These are phyloP conservation scores for Hevea brasiliensis DNA, from an alignment of 345 rosid species.

Conservation along the genomic window DNA sequence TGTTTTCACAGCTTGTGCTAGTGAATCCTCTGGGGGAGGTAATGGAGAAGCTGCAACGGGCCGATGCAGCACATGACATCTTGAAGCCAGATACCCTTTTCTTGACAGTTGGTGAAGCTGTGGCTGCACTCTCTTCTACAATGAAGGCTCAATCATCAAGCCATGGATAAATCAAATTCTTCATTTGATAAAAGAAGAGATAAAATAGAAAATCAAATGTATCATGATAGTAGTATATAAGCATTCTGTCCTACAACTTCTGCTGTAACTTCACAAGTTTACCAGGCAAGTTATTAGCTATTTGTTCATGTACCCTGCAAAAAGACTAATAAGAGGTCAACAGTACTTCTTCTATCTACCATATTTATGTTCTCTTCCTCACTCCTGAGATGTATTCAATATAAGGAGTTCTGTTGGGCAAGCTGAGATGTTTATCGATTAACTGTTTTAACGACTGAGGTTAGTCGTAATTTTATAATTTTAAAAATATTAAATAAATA, in stretches of 20 bases:
- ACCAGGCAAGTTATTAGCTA: too few species aligned
- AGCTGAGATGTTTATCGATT: too few species aligned
- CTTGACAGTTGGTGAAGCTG: slow-evolving; percentile 89
- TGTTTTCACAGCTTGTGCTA: slow-evolving; percentile 60
- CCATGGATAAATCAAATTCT: slow-evolving; percentile 31
- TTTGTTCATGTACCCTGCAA: background rate
- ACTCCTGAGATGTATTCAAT: too few species aligned
- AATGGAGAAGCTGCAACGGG: slow-evolving; percentile 71
- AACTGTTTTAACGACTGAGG: too few species aligned
- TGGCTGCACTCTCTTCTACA: slow-evolving; percentile 62
- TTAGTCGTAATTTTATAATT: too few species aligned
- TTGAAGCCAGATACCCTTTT: slow-evolving; percentile 56
- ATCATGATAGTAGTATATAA: background rate
- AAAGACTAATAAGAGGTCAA: background rate
- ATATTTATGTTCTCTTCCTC: too few species aligned
- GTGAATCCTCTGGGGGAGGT: slow-evolving; percentile 93
- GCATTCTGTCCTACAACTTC: background rate
- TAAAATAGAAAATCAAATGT: background rate
- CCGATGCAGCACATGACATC: slow-evolving; percentile 47
- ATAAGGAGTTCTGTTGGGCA: too few species aligned
- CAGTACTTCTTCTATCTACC: background rate
- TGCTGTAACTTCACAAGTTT: background rate
- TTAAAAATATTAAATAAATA: too few species aligned
- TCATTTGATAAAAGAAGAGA: background rate
- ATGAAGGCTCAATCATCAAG: slow-evolving; percentile 48